Evolutionary conservation across 768 basidiomycete genomes (phyloP).

Genomic region (Kockovaella imperatae): DNA sequence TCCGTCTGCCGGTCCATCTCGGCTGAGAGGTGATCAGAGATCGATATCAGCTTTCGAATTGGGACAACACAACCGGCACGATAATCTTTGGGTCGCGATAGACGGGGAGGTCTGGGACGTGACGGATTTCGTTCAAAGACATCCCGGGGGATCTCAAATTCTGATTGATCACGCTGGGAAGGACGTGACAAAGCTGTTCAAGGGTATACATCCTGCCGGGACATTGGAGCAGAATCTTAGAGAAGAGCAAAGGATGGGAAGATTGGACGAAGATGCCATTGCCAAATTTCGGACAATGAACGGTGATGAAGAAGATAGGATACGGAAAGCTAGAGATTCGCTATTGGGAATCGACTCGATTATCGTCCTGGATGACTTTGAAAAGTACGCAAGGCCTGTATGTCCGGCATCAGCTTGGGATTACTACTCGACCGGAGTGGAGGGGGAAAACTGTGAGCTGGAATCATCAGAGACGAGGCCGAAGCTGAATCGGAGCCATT

Average conservation of each 20-base stretch:
- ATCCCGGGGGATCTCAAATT: slow-evolving; percentile 27
- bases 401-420: slow-evolving; percentile 59
- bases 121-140: slow-evolving; percentile 14
- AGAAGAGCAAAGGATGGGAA: slow-evolving; percentile 2
- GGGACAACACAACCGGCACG: slow-evolving; percentile 13
- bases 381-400: slow-evolving; percentile 65
- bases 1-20: no score
- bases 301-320: slow-evolving; percentile 61
- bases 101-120: slow-evolving; percentile 31
- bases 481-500: no score
- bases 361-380: slow-evolving; percentile 68
- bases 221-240: slow-evolving; percentile 10
- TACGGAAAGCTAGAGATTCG: slow-evolving; percentile 48
- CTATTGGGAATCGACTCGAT: slow-evolving; percentile 63
- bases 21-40: no score
- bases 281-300: slow-evolving; percentile 54
- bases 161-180: slow-evolving; percentile 19
- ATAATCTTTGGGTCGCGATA: slow-evolving; percentile 31
- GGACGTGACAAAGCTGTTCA: slow-evolving; percentile 10
- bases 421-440: slow-evolving; percentile 75
- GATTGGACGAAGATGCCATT: slow-evolving; percentile 12
- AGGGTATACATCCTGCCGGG: slow-evolving; percentile 23
- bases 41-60: slow-evolving; percentile 13
- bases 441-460: slow-evolving; percentile 65
- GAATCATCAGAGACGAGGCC: slow-evolving; percentile 61